Conservation (phyloP, 257 asterid species). For the Marsdenia floribunda region DNA sequence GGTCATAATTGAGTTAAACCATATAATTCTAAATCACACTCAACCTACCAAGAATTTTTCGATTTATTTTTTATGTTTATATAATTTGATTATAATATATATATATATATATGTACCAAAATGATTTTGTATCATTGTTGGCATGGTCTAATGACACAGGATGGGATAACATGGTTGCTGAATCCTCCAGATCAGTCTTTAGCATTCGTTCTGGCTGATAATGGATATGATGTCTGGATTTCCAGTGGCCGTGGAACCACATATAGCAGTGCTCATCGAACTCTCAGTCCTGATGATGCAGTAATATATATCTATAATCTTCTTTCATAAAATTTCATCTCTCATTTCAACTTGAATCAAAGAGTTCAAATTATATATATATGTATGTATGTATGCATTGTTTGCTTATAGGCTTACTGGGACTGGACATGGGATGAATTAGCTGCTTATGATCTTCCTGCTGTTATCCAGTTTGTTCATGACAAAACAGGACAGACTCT, state of each 20-base stretch:
- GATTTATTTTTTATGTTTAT: no score
- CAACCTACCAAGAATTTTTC: no score
- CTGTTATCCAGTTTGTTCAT: slow-evolving; percentile 24
- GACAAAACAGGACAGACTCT: slow-evolving; percentile 34
- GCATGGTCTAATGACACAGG: background rate
- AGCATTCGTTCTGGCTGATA: slow-evolving; percentile 36
- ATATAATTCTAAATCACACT: no score
- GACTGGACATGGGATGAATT: slow-evolving; percentile 47
- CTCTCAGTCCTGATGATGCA: slow-evolving; percentile 24
- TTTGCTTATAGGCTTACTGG: slow-evolving; percentile 28
- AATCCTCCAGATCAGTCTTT: slow-evolving; percentile 33
- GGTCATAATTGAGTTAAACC: no score
- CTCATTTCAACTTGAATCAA: background rate
- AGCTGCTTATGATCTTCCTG: slow-evolving; percentile 35
- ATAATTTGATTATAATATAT: no score
- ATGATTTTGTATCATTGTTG: background rate
- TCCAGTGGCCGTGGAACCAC: slow-evolving; percentile 34
- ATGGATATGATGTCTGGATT: slow-evolving; percentile 40
- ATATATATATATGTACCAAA: no score
- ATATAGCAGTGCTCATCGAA: slow-evolving; percentile 31
- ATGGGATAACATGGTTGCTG: slow-evolving; percentile 32
- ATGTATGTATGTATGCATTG: no score
- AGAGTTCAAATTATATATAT: no score
- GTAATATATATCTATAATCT: slow-evolving; percentile 7
- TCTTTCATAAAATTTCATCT: background rate